Evolutionary conservation across 768 basidiomycete species (phyloP), one percentile per base, ranked within the genome.

Genomic region (Antrodiella citrinella): DNA sequence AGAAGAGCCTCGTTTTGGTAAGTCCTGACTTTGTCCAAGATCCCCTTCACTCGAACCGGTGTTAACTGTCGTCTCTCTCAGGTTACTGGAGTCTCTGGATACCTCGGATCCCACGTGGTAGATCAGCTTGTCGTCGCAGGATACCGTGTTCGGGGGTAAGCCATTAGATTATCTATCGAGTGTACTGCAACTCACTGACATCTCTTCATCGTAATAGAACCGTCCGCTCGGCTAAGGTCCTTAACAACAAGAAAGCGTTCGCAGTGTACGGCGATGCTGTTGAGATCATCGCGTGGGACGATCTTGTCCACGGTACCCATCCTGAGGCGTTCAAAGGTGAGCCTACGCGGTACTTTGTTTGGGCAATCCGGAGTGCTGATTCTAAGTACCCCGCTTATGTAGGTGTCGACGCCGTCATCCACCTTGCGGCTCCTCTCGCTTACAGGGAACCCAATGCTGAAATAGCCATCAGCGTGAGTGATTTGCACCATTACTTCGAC

Each of bases 61-160:
- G 7, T 35, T 15, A 35, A 35, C 15, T 7, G 7, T 15, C 15
- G 30, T 35, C 7, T 15, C 7, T 35, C 7, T 7, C 44, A 74
- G 70, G 69, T 74, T 13, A 75, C 73, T 25, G 74, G 75, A 23
- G 69, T 68, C 15, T 70, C 73, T 20, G 72, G 74, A 19, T 75
- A 59, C 42, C 22, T 59, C 23, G 62, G 61, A 9, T 51, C 57
- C 1, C 56, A 61, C 30, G 51, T 65, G 18, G 49, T 59, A 15
- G 26, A 51, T 24, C 62, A 72, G 40, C 65, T 77, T 3, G 57
- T 78, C 19, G 58, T 70, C n/a, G 60, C 62, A 18, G 78, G 80
- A 1, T 76, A 74, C 55, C 66, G 62, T 5, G 79, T 82, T 39
- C 65, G 72, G 54, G 80, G 73, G 71, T 65, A 41, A n/a, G 56